Base-by-base conservation (phyloP, 2,329 filamentous ascomycete genomes). In the Sordariomycetes sp. region DNA sequence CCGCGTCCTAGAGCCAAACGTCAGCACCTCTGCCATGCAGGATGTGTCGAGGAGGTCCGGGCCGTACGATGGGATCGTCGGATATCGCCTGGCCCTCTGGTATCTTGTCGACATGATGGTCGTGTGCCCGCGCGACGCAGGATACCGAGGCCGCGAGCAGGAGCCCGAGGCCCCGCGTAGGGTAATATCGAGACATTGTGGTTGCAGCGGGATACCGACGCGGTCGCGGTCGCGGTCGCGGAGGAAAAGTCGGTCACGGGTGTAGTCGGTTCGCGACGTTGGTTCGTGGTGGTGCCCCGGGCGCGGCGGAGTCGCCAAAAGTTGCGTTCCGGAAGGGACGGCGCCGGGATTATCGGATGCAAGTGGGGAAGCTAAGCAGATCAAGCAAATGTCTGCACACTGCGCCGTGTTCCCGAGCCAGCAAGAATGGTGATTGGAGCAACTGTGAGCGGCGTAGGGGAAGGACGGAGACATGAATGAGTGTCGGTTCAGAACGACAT, bases 21-120 rank as follows among this genome's bases (percentile, higher is more conserved):
- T 78, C 61, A 78, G 68, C 61, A 55, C 57, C 51, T 51, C 55
- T 45, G 28, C 10, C 24, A 25, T 52, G 24, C n/a, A 39, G 22
- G 17, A 12, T 8, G 2, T 34, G 20, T 39, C 28, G 20, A 32
- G 22, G 22, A 55, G 42, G 8, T 51, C 22, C 25, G 48, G 54
- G 25, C 70, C 83, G 59, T 75, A 89, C 86, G 64, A 92, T 79
- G 1, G 89, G 88, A 36, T 92, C 88, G 52, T 70, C 65, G n/a
- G 87, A 89, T 64, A 89, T 74, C 34, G 80, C 77, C 62, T 84
- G 72, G 64, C 87, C 89, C 62, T 88, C 84, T 17, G 82, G 80
- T 61, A 94, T 85, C 52, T 79, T 73, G 56, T 71, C 72, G 54
- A 71, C 70, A 62, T 74, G 71, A 66, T 79, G 76, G 50, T 79